Percentiles rank a stretch among this genome's conserved stretches.
Conservation (phyloP, 768 basidiomycete genomes). For the Boletus rubescentipes region DNA sequence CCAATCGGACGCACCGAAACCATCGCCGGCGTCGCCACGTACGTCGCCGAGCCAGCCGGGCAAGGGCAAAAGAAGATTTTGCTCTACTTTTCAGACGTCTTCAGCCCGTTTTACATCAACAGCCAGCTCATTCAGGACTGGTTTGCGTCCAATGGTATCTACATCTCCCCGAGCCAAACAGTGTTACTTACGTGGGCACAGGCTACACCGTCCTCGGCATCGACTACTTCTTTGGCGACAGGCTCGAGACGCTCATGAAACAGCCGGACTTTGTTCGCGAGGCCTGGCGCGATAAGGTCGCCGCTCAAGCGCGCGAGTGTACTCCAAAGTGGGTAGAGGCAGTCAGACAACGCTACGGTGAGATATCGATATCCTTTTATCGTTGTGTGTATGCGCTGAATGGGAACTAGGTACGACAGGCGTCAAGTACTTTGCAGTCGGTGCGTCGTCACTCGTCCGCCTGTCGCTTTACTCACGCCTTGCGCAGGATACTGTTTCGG, state of each 20-base stretch:
- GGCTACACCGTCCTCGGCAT: conserved; percentile 59
- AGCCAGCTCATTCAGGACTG: conserved; percentile 62
- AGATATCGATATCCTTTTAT: neutral
- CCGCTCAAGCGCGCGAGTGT: conserved; percentile 36
- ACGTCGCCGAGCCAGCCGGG: conserved; percentile 48
- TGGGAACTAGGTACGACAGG: conserved; percentile 20
- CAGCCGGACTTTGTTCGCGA: conserved; percentile 38
- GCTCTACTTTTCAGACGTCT: conserved; percentile 60
- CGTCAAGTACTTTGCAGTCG: conserved; percentile 46
- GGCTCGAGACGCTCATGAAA: conserved; percentile 40
- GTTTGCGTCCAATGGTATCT: conserved; percentile 55
- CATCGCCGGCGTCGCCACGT: conserved; percentile 46
- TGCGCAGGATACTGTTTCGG: conserved; percentile 57
- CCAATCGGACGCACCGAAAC: conserved; percentile 38
- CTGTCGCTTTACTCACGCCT: neutral
- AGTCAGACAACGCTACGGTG: conserved; percentile 50
- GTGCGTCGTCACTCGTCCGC: conserved; percentile 21
- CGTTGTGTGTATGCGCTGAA: conserved; percentile 11
- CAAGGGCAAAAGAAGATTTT: conserved; percentile 43
- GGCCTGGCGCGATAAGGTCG: conserved; percentile 42
- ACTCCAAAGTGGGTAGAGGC: conserved; percentile 53
- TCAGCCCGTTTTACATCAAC: conserved; percentile 58
- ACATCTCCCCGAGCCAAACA: neutral
- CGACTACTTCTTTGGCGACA: conserved; percentile 66
- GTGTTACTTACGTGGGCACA: conserved; percentile 17